phyloP scores from a whole-genome alignment of 306 rosid species.

The Prunus campanulata region DNA sequence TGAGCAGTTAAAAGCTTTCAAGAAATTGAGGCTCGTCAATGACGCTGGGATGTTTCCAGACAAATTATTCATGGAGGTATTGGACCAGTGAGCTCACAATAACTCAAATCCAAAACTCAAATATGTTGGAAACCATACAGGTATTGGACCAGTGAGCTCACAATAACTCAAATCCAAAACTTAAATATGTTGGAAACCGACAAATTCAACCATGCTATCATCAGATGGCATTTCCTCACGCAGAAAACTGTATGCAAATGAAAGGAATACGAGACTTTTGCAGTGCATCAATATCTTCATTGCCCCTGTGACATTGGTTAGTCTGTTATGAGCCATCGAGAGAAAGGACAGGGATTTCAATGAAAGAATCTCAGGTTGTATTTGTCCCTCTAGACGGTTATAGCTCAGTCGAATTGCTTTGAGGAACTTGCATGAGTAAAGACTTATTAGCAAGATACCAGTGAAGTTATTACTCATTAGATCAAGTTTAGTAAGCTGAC shows the following conservation, averaged over 20 bases:
- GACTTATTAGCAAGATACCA: neutral
- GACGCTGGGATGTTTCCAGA: neutral
- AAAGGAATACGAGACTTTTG: neutral
- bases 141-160: neutral
- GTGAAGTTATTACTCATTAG: neutral
- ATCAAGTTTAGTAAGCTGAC: neutral
- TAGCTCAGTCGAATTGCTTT: neutral
- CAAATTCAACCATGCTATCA: neutral
- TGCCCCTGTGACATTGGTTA: constrained; percentile 4
- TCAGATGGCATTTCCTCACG: neutral
- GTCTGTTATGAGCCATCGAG: neutral
- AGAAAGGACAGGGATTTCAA: neutral
- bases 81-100: neutral
- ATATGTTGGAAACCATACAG: neutral
- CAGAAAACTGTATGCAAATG: neutral
- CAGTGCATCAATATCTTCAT: neutral
- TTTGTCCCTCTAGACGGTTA: neutral
- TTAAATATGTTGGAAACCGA: neutral
- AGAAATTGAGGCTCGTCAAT: neutral
- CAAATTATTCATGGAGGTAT: neutral
- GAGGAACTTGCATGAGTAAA: constrained; percentile 6
- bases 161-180: neutral
- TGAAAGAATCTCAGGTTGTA: neutral
- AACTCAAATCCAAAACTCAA: neutral
- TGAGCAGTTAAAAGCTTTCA: neutral